Evolutionary conservation across 108 stramenopile genomes (phyloP).

Genomic region (Cyclotella distinguenda): DNA sequence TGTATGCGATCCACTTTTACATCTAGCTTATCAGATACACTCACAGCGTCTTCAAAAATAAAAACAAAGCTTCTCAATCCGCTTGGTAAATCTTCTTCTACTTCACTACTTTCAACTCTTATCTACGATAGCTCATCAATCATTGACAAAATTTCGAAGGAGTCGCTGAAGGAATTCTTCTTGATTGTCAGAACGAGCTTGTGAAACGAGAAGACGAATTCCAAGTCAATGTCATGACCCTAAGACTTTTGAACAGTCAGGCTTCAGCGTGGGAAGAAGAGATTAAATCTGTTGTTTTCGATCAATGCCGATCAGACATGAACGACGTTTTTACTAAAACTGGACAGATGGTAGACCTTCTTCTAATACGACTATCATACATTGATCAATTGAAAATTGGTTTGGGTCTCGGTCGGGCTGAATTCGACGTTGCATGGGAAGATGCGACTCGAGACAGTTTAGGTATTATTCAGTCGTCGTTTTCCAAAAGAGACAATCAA

Average conservation of each 20-base stretch:
- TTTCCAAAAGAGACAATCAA: slow-evolving; percentile 20
- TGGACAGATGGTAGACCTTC: slow-evolving; percentile 8
- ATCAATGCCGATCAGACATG: slow-evolving; percentile 29
- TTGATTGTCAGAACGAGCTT: slow-evolving; percentile 58
- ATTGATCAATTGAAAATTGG: slow-evolving; percentile 39
- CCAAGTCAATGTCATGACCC: slow-evolving; percentile 64
- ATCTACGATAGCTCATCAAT: neutral
- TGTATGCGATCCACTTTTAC: neutral
- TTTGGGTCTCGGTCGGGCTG: slow-evolving; percentile 36
- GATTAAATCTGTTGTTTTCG: slow-evolving; percentile 45
- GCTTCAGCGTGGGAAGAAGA: slow-evolving; percentile 74
- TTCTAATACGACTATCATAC: slow-evolving; percentile 19
- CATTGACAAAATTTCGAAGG: slow-evolving; percentile 6
- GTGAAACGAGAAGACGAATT: slow-evolving; percentile 48
- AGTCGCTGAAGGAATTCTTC: slow-evolving; percentile 68
- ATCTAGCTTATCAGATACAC: slow-evolving; percentile 53
- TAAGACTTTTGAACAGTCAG: slow-evolving; percentile 63
- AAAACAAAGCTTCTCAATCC: slow-evolving; percentile 79
- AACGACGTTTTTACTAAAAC: slow-evolving; percentile 28
- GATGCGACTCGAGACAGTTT: slow-evolving; percentile 23
- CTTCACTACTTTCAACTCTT: neutral
- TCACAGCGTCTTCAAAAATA: slow-evolving; percentile 75
- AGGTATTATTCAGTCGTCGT: neutral
- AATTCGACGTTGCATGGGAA: slow-evolving; percentile 58
- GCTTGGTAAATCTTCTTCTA: slow-evolving; percentile 18